Conservation (phyloP, 2,329 filamentous ascomycete species). For the Fragosphaeria purpurea region DNA sequence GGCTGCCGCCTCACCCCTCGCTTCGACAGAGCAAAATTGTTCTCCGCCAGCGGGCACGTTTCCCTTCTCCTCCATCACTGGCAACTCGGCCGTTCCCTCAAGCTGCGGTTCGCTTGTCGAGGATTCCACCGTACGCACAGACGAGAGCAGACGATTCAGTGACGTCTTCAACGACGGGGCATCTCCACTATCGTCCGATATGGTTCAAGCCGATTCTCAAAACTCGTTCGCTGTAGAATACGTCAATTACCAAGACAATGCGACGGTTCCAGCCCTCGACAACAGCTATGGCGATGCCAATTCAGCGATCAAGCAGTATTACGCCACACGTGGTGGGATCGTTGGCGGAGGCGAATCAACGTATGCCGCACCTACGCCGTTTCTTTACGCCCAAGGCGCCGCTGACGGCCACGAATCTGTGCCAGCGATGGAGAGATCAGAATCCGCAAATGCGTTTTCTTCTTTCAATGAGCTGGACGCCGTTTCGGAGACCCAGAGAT, state of each 20-base stretch:
- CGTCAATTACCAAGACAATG: too few species aligned
- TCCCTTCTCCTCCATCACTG: constrained; percentile 8
- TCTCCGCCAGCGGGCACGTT: background rate
- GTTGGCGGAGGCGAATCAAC: too few species aligned
- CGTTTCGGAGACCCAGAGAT: constrained; percentile 34
- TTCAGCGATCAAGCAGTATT: too few species aligned
- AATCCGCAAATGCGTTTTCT: constrained; percentile 10
- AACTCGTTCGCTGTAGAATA: constrained; percentile 15
- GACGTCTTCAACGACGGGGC: constrained; percentile 19
- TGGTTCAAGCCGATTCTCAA: constrained; percentile 24
- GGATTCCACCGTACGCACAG: constrained; percentile 21
- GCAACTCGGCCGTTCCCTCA: constrained; percentile 18
- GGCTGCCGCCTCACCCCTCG: background rate
- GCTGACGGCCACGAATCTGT: too few species aligned
- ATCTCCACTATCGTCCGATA: constrained; percentile 15
- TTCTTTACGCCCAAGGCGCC: too few species aligned
- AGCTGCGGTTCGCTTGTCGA: constrained; percentile 27
- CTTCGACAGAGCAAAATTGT: background rate
- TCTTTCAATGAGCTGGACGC: constrained; percentile 16
- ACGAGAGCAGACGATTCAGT: constrained; percentile 24
- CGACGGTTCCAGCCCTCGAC: too few species aligned
- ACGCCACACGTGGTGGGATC: too few species aligned
- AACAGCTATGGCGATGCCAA: too few species aligned
- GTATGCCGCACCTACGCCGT: too few species aligned
- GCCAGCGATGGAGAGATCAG: background rate